phyloP scores from a whole-genome alignment of 106 monocot genomes.

The Dioscorea alata region DNA sequence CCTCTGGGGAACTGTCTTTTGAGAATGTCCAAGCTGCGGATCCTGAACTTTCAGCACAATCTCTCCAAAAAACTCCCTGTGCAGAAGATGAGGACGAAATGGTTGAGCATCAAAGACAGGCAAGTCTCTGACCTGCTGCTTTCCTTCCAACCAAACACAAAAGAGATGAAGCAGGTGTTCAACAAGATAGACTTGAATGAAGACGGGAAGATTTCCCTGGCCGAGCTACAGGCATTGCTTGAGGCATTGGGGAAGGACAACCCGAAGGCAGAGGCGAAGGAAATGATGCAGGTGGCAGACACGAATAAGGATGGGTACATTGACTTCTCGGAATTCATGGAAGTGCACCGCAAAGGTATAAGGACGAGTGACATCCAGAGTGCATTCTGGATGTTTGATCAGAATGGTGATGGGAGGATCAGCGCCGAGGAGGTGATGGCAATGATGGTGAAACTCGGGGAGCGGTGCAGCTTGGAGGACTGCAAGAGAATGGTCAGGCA shows the following conservation, averaged over 20 bases:
- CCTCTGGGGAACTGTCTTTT: not conserved
- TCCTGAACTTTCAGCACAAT: constrained; percentile 42
- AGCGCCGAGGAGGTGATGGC: constrained; percentile 43
- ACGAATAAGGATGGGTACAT: constrained; percentile 35
- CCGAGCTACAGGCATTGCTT: constrained; percentile 35
- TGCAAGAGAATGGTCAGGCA: constrained; percentile 53
- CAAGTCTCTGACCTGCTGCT: constrained; percentile 33
- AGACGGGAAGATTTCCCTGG: constrained; percentile 31
- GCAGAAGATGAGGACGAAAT: constrained; percentile 12
- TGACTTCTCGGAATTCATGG: constrained; percentile 68
- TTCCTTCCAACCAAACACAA: constrained; percentile 28
- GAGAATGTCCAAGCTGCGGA: constrained; percentile 22
- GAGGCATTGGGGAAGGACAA: constrained; percentile 18
- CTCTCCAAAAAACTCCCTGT: constrained; percentile 27
- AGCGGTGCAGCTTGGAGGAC: constrained; percentile 38
- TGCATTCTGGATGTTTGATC: constrained; percentile 72
- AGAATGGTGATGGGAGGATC: constrained; percentile 65
- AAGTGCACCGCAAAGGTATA: constrained; percentile 63
- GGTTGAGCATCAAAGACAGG: constrained; percentile 28
- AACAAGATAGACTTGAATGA: constrained; percentile 37
- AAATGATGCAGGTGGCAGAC: constrained; percentile 33
- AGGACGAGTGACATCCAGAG: constrained; percentile 32
- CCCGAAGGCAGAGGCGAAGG: constrained; percentile 19
- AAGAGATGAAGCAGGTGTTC: constrained; percentile 68
- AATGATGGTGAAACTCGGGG: constrained; percentile 38